Evolutionary conservation across 2,329 filamentous ascomycete genomes (phyloP), one percentile per base, ranked within the genome.

Genomic region (Fusarium pseudograminearum): DNA sequence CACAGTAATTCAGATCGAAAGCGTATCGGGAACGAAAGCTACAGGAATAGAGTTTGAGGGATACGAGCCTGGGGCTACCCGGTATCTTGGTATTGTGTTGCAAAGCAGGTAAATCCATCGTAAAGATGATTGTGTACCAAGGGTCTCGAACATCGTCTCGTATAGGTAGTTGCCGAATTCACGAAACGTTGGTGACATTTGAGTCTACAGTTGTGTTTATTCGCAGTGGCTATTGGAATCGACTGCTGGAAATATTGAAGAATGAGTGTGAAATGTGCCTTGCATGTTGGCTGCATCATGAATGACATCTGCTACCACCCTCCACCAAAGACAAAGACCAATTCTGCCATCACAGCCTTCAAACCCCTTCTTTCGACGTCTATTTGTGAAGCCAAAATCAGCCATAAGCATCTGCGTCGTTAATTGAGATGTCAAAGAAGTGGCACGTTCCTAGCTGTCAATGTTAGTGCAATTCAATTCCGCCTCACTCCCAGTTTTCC

Each of bases 361-460:
- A 4, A 22, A 30, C 6, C 3, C 8, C 0, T 26, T 15, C 10
- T 10, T 20, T 6, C 15, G 5, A 28, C 5, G 22, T 10, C 4
- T 7, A 22, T 34, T 48, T 14, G 20, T 7, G 3, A 10, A 5
- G 22, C 3, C 8, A n/a, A 16, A 38, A 42, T n/a, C 6, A 47
- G 40, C 40, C 3, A 9, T 30, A 8, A 16, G 14, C 16, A 20
- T 2, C 11, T 28, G 14, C 18, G 14, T 10, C 11, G 26, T 33
- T 22, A 10, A 46, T 36, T 11, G 8, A 10, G 22, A 45, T 33
- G 18, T 15, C 31, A 41, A n/a, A 36, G 14, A 57, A 33, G 40
- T 34, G 20, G 14, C 40, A 16, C 16, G 56, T 67, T 67, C 50
- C 63, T 67, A 38, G 20, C 30, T 33, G 7, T 31, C 36, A 54